Base-by-base conservation (phyloP, 352 stramenopile genomes). In the Ophiocytium majus region DNA sequence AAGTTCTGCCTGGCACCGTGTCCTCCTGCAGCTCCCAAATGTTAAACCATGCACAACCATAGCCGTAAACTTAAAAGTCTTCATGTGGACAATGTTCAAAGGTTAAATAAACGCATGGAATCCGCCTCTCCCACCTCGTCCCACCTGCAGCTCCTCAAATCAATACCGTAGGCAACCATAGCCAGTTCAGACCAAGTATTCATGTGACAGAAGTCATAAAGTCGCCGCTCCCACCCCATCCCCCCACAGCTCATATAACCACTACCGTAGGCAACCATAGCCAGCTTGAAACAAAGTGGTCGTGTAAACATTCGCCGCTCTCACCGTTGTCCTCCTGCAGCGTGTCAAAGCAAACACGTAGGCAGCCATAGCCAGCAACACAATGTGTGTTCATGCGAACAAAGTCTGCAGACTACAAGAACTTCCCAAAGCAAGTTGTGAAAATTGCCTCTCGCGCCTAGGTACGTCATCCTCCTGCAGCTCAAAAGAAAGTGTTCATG, bases 1-100 rank as follows among this genome's bases (percentile, higher is more conserved):
- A 57, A 57, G 5, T 57, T 57, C 43, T 14, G 5, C 43, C 5
- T 57, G 43, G 31, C 36, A 89, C 84, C 57, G 89, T 83, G 9
- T 89, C 86, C 31, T 89, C 80, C 32, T 89, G 75, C 66, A 89
- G 83, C 80, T 89, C 86, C 57, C n/a, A n/a, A n/a, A n/a, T n/a
- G n/a, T 88, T 81, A 43, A 89, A 86, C 17, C 86, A 79, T 74
- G 5, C 43, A 57, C 43, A 57, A 57, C 43, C 5, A 14, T 57
- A 14, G 43, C 43, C 43, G 14, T 57, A 57, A 57, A 57, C 43
- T 57, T 57, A 14, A 57, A 57, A 5, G 14, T 57, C 5, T 14
- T 57, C 5, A 5, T 57, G n/a, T n/a, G n/a, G n/a, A 14, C 43
- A 57, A 57, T 14, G 14, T 57, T 57, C 43, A 14, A 57, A 57